Evolutionary conservation across 1,284 basidiomycete species (phyloP), one percentile per base, ranked within the genome.

Genomic region (Coniferiporia weirii): DNA sequence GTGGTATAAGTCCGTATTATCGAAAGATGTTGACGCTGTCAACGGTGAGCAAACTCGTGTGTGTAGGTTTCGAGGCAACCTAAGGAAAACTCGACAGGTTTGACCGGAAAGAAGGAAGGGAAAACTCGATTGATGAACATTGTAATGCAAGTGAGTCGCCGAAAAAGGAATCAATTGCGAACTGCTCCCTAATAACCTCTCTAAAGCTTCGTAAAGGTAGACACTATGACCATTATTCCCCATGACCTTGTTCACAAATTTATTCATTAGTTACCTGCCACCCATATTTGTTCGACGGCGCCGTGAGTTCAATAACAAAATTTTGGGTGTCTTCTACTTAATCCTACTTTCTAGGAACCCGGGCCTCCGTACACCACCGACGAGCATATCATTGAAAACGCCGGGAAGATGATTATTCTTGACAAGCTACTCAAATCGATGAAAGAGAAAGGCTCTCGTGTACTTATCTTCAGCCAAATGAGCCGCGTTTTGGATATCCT

Each of bases 381-480:
- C 71, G 95, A 98, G 75, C 97, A 99, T 70, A 79, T 99, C 40
- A 81, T 99, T 64, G 81, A 95, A 66, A 98, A 98, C 70, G 91
- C 85, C 1, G 97, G 95, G 60, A 99, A 99, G 76, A 98, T 99
- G 95, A 78, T 96, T 56, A 96, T 99, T 63, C 83, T 99, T 27
- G 95, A 99, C 78, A 98, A 95, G 72, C 79, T 99, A 0, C 83
- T 98, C 48, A 79, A 82, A 65, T 84, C 81, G 49, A 91, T 98
- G 91, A 94, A 93, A 71, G 87, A 79, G 45, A 95, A 96, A 72
- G 96, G 95, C 10, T 97, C 93, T 1, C 85, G 96, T 10, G 93
- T 96, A 1, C 84, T 98, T 64, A 98, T 99, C 65, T 99, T 99
- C 79, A 95, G 92, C 66, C 96, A 98, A 74, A 99, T 99, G 96